Conservation (phyloP, 75 land plant genomes). For the Larix kaempferi region DNA sequence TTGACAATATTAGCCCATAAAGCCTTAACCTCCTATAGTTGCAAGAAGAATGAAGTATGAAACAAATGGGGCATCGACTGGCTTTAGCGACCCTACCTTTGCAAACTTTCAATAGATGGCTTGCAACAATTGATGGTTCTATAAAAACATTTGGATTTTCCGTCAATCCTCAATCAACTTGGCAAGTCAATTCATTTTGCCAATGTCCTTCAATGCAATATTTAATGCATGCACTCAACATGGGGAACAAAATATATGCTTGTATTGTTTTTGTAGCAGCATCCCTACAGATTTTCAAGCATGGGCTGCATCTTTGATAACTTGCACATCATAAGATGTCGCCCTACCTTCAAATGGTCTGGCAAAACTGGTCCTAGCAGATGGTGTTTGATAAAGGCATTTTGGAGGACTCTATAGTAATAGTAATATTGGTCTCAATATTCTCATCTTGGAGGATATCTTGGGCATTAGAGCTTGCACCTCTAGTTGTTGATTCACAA, state of each 20-base stretch:
- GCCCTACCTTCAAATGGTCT: not conserved
- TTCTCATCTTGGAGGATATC: too few species aligned
- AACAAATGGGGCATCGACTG: too few species aligned
- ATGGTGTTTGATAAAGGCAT: too few species aligned
- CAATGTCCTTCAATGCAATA: not conserved
- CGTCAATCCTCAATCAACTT: not conserved
- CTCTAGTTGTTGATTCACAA: too few species aligned
- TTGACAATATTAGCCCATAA: not conserved
- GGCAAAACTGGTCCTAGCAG: not conserved
- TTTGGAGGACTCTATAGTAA: too few species aligned
- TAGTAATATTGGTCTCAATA: too few species aligned
- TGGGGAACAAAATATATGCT: not conserved
- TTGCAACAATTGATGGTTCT: not conserved
- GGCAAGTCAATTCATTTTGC: not conserved
- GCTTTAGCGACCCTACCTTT: not conserved
- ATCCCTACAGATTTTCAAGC: not conserved
- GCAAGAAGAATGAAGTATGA: not conserved
- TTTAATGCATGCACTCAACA: not conserved
- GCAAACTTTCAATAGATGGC: not conserved
- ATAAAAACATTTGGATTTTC: not conserved
- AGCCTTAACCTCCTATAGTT: not conserved
- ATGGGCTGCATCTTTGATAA: not conserved
- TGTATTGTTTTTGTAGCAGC: not conserved
- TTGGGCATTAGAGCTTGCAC: too few species aligned
- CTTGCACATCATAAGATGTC: not conserved